Evolutionary conservation across 164 flowering plant species (phyloP).

Genomic region (Sextonia rubra): DNA sequence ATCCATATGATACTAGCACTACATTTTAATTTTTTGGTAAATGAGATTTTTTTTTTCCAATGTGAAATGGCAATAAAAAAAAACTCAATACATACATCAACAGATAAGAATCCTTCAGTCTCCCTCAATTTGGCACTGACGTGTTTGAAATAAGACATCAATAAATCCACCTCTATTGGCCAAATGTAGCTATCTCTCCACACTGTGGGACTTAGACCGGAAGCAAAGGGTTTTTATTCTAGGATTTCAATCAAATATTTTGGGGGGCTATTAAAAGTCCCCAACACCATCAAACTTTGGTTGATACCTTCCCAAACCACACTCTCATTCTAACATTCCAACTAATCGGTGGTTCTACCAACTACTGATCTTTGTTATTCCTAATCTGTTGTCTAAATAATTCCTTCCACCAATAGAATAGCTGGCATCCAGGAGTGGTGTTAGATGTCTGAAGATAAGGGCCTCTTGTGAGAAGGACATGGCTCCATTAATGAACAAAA

Average conservation of each 20-base stretch:
- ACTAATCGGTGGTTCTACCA: constrained; percentile 4
- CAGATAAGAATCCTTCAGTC: too few species aligned
- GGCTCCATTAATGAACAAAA: neutral
- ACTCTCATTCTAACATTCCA: neutral
- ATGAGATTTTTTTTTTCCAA: too few species aligned
- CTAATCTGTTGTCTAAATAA: neutral
- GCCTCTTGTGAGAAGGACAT: neutral
- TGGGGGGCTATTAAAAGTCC: neutral
- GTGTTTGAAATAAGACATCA: too few species aligned
- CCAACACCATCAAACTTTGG: neutral
- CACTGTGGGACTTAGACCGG: too few species aligned
- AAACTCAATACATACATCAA: too few species aligned
- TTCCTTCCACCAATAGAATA: constrained; percentile 1
- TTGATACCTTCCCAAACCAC: neutral
- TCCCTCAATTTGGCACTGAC: too few species aligned
- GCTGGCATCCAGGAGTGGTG: neutral
- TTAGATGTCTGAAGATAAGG: neutral
- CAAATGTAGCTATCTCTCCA: too few species aligned
- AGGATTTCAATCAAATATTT: neutral
- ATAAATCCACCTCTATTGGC: too few species aligned
- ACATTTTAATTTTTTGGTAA: too few species aligned
- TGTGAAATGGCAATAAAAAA: too few species aligned
- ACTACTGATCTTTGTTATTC: neutral
- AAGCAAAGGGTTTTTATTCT: neutral
- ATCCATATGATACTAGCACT: too few species aligned